Conservation (phyloP, 495 filamentous ascomycete genomes). For the Penicillium salamii region DNA sequence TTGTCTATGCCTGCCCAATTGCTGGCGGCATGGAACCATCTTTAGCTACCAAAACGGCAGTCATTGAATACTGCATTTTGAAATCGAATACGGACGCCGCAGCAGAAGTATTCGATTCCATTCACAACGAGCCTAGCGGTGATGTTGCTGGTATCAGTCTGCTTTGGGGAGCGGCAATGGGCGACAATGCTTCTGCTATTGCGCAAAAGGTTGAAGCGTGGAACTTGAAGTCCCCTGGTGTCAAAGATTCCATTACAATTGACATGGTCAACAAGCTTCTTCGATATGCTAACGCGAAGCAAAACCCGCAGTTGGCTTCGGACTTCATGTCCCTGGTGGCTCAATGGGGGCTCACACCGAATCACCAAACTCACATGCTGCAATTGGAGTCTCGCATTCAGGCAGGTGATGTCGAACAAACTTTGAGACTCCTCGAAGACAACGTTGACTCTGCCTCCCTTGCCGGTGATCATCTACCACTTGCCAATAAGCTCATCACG, state of each 20-base stretch:
- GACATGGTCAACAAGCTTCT: conserved; percentile 72
- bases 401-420: conserved; percentile 64
- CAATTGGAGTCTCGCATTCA: conserved; percentile 73
- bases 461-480: conserved; percentile 54
- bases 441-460: conserved; percentile 52
- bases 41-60: conserved; percentile 41
- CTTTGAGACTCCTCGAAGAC: conserved; percentile 59
- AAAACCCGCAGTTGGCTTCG: conserved; percentile 69
- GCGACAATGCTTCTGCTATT: conserved; percentile 66
- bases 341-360: conserved; percentile 59
- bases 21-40: conserved; percentile 37
- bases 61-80: conserved; percentile 56
- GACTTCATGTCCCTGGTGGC: conserved; percentile 63
- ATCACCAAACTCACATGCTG: conserved; percentile 65
- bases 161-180: conserved; percentile 72
- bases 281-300: conserved; percentile 64
- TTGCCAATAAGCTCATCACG: conserved; percentile 74
- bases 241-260: conserved; percentile 54
- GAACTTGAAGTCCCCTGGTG: conserved; percentile 35
- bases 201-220: conserved; percentile 59
- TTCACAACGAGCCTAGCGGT: conserved; percentile 51
- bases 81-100: conserved; percentile 63
- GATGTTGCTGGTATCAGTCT: conserved; percentile 65
- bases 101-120: conserved; percentile 55
- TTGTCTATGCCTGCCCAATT: conserved; percentile 57